Base-by-base conservation (phyloP, 2,329 filamentous ascomycete genomes). In the Colletotrichum scovillei region DNA sequence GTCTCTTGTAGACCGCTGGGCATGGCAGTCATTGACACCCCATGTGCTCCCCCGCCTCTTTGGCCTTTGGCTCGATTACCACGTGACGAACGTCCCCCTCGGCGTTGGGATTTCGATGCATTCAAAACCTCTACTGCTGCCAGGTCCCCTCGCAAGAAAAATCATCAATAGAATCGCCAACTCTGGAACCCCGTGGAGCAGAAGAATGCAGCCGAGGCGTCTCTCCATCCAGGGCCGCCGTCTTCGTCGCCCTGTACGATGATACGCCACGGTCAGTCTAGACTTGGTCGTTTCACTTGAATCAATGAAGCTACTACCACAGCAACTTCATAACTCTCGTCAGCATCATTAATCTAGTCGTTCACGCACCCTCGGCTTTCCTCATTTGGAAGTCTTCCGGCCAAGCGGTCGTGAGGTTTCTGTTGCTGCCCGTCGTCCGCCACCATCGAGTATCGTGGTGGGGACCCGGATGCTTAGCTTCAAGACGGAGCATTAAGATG, bases 391-490 rank as follows among this genome's bases (percentile, higher is more conserved):
- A 26, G 9, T 24, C 24, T 52, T 24, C 53, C 38, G 55, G 55
- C 38, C 62, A 30, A 38, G 35, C 53, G 14, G 24, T n/a, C 14
- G 55, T 26, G 22, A 12, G 26, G 8, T 22, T 11, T 35, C 46
- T 46, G 32, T 57, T 57, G 63, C 67, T 63, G 69, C 26, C 46
- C 35, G 35, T 57, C n/a, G 24, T 46, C 46, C 49, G 30, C 55
- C 38, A n/a, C 60, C 16, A 38, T 26, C 24, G 62, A 53, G 28
- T n/a, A 55, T 28, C 28, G 11, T 30, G 55, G 30, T 28, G 28
- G 55, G 22, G 63, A 16, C 67, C 63, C 62, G 42, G 56, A 58
- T 42, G 42, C 46, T 67, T 71, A 71, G 68, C 56, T 46, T 46
- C 24, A 58, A 63, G 42, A 60, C 55, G 26, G 63, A 24, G 30